Evolutionary conservation across 345 rosid genomes (phyloP).

Genomic region (Syzygium jambos): DNA sequence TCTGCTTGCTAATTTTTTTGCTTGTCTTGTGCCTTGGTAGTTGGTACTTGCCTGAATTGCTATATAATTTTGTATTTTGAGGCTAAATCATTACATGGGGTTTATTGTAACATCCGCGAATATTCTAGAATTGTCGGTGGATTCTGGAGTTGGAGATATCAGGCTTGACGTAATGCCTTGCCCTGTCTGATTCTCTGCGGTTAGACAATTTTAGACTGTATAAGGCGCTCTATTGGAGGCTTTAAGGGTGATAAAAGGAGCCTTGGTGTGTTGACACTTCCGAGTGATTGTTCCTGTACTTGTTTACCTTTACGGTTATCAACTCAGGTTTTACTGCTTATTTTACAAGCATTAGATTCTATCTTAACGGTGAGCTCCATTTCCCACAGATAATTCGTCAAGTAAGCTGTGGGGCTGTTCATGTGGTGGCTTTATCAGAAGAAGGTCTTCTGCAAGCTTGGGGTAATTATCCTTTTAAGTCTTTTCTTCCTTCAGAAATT

Average conservation of each 20-base stretch:
- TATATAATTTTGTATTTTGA: neutral
- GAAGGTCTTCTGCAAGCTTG: conserved; percentile 87
- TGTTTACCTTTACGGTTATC: neutral
- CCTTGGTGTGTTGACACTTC: neutral
- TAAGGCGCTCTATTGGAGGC: neutral
- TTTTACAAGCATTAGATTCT: neutral
- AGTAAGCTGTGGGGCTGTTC: conserved; percentile 93
- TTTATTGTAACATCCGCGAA: neutral
- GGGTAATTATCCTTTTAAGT: conserved; percentile 43
- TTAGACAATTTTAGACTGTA: neutral
- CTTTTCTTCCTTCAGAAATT: neutral
- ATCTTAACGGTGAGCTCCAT: neutral
- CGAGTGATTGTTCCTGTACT: neutral
- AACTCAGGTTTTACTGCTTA: neutral
- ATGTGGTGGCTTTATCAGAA: conserved; percentile 86
- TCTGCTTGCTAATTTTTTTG: neutral
- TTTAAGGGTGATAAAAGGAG: neutral
- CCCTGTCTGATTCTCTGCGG: neutral
- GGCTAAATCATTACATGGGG: neutral
- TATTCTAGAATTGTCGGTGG: neutral
- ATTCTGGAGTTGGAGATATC: neutral
- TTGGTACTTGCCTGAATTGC: neutral
- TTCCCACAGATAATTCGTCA: conserved; percentile 48
- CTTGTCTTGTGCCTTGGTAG: neutral
- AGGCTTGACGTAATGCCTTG: neutral